Percentiles rank a stretch among this genome's conserved stretches.
phyloP scores from a whole-genome alignment of 352 stramenopile species.

The Pythium dissotocum region DNA sequence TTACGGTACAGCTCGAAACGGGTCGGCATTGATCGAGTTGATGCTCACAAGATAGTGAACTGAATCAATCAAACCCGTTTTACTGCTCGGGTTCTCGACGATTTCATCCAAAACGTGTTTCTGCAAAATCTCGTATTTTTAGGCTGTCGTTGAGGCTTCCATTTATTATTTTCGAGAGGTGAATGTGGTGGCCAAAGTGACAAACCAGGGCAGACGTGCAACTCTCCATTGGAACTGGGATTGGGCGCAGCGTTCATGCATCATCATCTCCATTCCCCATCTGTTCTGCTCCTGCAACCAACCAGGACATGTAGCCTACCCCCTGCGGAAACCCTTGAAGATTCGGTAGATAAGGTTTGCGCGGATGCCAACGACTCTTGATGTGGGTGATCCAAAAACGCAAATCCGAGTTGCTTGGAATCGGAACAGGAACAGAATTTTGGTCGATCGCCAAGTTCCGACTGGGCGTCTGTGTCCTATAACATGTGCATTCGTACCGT shows the following conservation, averaged over 20 bases:
- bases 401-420: not conserved
- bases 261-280: not conserved
- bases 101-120: not conserved
- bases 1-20: not conserved
- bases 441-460: not conserved
- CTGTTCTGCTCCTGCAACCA: not conserved
- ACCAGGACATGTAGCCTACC: not conserved
- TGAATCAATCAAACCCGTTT: not conserved
- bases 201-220: not conserved
- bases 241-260: not conserved
- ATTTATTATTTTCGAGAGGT: not conserved
- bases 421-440: not conserved
- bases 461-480: not conserved
- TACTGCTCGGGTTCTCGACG: not conserved
- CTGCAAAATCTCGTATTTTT: not conserved
- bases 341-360: not conserved
- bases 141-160: not conserved
- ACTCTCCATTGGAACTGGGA: not conserved
- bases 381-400: constrained; percentile 2
- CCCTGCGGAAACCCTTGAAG: not conserved
- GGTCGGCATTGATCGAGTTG: not conserved
- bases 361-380: not conserved
- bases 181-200: not conserved
- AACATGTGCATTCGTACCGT: no score
- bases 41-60: no score